Evolutionary conservation across 352 stramenopile genomes (phyloP), one percentile per base, ranked within the genome.

Genomic region (Phytophthora cactorum): DNA sequence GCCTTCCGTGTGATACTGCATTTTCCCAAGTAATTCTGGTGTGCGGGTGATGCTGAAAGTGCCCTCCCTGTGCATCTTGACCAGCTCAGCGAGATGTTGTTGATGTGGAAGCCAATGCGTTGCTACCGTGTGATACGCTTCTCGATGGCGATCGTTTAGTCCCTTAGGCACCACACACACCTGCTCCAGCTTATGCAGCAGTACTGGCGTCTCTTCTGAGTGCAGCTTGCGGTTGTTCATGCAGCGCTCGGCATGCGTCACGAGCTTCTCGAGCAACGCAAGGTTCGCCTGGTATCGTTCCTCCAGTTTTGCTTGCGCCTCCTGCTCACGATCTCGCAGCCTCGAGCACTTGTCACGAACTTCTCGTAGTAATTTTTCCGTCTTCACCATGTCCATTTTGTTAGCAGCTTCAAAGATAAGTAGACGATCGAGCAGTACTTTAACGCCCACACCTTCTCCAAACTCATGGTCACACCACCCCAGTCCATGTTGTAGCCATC

Each of bases 181-280:
- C 45, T 92, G 84, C 49, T 91, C 82, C 29, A 91, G 77, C 36
- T 74, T 71, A 32, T 92, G 78, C 14, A 92, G 64, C 52, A 92
- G 52, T 8, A 82, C 75, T 1, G 84, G 84, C 0, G 79, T 90
- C 25, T 88, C 74, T 56, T 92, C 84, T 1, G 77, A 78, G 50
- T 92, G 84, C n/a, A 92, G 63, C 53, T 88, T 90, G n/a, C 84
- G 80, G 57, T 92, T 86, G 70, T 91, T 90, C 47, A 86, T 79
- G 55, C 82, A 91, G 29, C 76, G 77, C 38, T 91, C 82, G 0
- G 84, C 84, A 46, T 82, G 69, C 0, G 36, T 64, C 11, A 90
- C 82, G 9, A 92, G 72, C 22, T 72, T 72, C 52, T 88, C 75
- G 6, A 92, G 79, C 38, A 77, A 68, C 44, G 74, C 65, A 5